A percentile compares a stretch with the other conserved stretches of the same genome.
These are phyloP conservation scores for Canavalia gladiata DNA, from an alignment of 306 rosid species.

Conservation along the genomic window DNA sequence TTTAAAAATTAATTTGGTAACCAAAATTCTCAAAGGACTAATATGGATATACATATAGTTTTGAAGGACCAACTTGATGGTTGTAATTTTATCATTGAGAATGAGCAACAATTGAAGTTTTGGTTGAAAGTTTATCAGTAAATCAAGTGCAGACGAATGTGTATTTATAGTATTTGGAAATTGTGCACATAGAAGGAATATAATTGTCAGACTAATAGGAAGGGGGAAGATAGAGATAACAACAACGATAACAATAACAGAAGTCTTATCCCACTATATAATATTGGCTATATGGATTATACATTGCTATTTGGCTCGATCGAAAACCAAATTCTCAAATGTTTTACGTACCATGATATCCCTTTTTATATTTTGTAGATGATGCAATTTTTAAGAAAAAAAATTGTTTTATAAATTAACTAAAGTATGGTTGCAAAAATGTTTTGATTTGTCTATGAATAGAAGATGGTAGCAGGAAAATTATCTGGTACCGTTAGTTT, in stretches of 20 bases:
- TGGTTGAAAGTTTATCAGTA: no score
- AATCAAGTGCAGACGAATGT: no score
- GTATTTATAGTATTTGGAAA: no score
- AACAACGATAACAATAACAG: no score
- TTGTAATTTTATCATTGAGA: not conserved
- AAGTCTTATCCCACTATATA: no score
- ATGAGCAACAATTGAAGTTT: not conserved
- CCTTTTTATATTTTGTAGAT: no score
- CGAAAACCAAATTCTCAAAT: no score
- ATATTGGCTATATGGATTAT: no score
- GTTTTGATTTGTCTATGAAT: slow-evolving; percentile 3
- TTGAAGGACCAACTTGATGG: not conserved
- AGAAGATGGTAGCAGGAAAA: not conserved
- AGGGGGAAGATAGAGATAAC: not conserved
- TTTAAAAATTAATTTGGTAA: not conserved
- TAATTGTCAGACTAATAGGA: not conserved
- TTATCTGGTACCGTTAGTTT: no score
- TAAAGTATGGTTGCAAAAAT: slow-evolving; percentile 3
- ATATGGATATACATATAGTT: not conserved
- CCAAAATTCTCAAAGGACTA: not conserved
- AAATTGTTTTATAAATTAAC: slow-evolving; percentile 5
- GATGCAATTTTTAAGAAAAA: not conserved
- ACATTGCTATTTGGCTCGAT: no score
- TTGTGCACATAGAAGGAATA: no score
- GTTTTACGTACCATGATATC: no score